phyloP scores from a whole-genome alignment of 164 flowering plant genomes.

The Magnolia officinalis region DNA sequence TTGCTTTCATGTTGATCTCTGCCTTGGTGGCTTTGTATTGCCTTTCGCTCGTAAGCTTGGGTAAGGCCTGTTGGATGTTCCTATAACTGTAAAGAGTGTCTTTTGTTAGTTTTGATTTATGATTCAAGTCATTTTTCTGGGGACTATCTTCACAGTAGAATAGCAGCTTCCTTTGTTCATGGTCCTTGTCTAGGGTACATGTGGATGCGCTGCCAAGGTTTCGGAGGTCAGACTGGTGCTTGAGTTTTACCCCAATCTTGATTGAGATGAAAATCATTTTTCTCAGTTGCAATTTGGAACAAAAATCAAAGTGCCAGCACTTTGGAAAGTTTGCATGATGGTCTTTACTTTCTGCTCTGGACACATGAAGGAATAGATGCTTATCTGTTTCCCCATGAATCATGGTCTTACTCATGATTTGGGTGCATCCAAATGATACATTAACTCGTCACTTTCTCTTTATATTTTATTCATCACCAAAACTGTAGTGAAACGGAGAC shows the following conservation, averaged over 20 bases:
- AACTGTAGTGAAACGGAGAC: too few species aligned
- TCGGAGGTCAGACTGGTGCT: not conserved
- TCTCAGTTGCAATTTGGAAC: not conserved
- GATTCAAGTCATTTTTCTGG: not conserved
- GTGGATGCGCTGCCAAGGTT: not conserved
- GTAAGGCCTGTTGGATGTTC: constrained; percentile 31
- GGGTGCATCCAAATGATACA: too few species aligned
- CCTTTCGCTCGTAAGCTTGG: constrained; percentile 97
- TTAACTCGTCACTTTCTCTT: too few species aligned
- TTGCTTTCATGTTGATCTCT: constrained; percentile 94
- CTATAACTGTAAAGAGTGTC: not conserved
- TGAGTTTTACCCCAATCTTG: too few species aligned
- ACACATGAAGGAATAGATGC: not conserved
- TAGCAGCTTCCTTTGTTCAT: not conserved
- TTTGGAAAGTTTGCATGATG: too few species aligned
- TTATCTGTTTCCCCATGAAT: not conserved
- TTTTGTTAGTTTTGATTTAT: not conserved
- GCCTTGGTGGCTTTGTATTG: constrained; percentile 96
- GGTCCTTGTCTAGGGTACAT: not conserved
- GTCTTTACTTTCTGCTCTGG: too few species aligned
- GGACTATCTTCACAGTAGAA: not conserved
- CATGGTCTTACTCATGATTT: not conserved
- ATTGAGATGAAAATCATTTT: too few species aligned
- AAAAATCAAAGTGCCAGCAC: not conserved
- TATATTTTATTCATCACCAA: too few species aligned